Conservation (phyloP, 1,284 basidiomycete species). For the Termitomyces sp. region DNA sequence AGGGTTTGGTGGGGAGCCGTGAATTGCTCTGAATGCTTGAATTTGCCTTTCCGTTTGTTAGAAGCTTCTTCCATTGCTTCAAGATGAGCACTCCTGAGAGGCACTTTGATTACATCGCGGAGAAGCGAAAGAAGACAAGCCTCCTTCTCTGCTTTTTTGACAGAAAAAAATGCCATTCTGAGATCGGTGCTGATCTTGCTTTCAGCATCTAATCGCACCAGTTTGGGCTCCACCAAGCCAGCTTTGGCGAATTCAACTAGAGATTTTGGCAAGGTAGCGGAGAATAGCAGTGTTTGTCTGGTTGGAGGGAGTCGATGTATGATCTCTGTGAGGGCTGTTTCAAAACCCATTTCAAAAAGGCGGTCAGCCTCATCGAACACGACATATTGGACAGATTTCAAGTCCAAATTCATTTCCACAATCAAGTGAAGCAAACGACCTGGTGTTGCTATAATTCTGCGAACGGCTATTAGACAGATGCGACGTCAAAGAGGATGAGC, state of each 20-base stretch:
- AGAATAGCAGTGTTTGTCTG: constrained; percentile 92
- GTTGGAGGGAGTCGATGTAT: constrained; percentile 80
- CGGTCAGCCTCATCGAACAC: constrained; percentile 99
- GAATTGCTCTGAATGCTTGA: constrained; percentile 43
- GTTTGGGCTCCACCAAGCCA: constrained; percentile 89
- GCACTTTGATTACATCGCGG: constrained; percentile 84
- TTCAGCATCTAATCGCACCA: constrained; percentile 93
- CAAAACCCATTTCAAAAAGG: constrained; percentile 98
- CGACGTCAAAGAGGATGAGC: constrained; percentile 27
- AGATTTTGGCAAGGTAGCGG: constrained; percentile 93
- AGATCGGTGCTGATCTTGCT: constrained; percentile 94
- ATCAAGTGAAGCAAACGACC: constrained; percentile 93
- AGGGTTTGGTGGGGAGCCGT: constrained; percentile 87
- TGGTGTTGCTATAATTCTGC: constrained; percentile 93
- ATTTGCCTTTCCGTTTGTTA: constrained; percentile 47
- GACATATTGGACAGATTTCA: constrained; percentile 85
- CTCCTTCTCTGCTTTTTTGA: constrained; percentile 94
- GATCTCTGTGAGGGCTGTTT: constrained; percentile 88
- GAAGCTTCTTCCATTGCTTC: constrained; percentile 25
- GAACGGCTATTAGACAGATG: constrained; percentile 9
- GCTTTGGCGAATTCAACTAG: constrained; percentile 98
- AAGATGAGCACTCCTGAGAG: constrained; percentile 39
- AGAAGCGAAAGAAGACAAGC: constrained; percentile 84
- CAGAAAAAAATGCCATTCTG: constrained; percentile 90
- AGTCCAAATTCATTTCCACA: constrained; percentile 95